Evolutionary conservation across 345 rosid species (phyloP), one percentile per base, ranked within the genome.

Genomic region (Garcia nutans): DNA sequence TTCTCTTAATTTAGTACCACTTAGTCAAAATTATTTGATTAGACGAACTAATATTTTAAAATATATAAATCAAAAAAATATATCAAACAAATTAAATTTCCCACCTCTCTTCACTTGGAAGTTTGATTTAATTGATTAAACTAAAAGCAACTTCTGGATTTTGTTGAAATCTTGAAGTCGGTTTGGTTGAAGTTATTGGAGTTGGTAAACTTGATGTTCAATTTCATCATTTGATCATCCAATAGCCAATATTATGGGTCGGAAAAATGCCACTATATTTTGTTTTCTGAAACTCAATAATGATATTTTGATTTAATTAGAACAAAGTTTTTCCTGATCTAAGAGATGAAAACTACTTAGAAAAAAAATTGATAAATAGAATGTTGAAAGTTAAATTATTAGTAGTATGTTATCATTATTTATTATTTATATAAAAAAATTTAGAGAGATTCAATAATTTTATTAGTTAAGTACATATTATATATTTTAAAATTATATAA

Each of bases 261-360:
- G 77, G 76, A 37, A 64, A 73, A 23, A 62, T 20, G 54, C 62
- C 70, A 63, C 64, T 49, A 52, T 22, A 60, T 24, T 8, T 63
- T 74, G 70, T 31, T 74, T 74, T 63, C 70, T 15, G 8, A 31
- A 24, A 7, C 77, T 64, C 23, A n/a, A 74, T 74, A 6, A 74
- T 74, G 50, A 22, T 1, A 22, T 33, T 12, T 74, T 50, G 28
- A n/a, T 64, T 31, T 64, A 22, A 20, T 52, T 64, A 22, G 61
- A 50, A 20, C 47, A 5, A 15, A 63, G 37, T n/a, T 47, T 20
- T 31, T 15, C 49, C 10, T 63, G 6, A 20, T 67, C 28, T 24
- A 11, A 0, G 37, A 28, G n/a, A 12, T 23, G 16, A 24, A 23
- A 22, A 72, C 16, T n/a, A 7, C 12, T 56, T n/a, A 15, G n/a